phyloP scores from a whole-genome alignment of 139 green algal genomes.

The Diplosphaera chodatii region DNA sequence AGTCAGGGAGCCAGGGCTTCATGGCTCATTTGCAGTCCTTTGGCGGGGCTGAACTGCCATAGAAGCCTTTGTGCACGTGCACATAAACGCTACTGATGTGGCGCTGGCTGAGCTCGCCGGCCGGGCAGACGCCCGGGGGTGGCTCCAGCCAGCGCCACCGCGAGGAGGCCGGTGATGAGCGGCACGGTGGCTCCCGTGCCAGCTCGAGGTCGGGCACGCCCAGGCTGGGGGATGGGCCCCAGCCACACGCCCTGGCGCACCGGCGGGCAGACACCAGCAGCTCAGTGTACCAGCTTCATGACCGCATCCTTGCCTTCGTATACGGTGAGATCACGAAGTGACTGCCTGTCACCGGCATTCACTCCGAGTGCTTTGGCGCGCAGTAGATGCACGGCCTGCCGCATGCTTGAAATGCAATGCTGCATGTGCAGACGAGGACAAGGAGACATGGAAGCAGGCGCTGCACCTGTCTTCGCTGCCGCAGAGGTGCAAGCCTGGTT shows the following conservation, averaged over 20 bases:
- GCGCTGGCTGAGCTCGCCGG: neutral
- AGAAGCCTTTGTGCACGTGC: neutral
- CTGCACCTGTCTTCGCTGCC: conserved; percentile 21
- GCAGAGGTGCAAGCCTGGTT: conserved; percentile 9
- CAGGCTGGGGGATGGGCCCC: too few relatives aligned
- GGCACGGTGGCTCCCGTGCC: too few relatives aligned
- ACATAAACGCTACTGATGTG: neutral
- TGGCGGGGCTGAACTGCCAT: too few relatives aligned
- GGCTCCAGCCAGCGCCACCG: neutral
- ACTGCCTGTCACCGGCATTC: too few relatives aligned
- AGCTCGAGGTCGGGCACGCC: neutral
- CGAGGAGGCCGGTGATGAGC: neutral
- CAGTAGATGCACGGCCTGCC: too few relatives aligned
- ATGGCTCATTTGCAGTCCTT: too few relatives aligned
- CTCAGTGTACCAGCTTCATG: conserved; percentile 4
- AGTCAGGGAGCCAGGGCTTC: too few relatives aligned
- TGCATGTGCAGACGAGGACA: conserved; percentile 19
- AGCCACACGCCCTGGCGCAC: neutral
- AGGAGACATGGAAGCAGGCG: conserved; percentile 23
- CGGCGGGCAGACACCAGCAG: neutral
- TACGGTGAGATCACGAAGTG: too few relatives aligned
- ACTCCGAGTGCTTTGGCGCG: too few relatives aligned
- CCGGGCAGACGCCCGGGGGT: too few relatives aligned
- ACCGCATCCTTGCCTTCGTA: conserved; percentile 20
- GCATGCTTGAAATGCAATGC: neutral